Percentiles rank a stretch among this genome's conserved stretches.
phyloP scores from a whole-genome alignment of 768 basidiomycete genomes.

The Phylloporus rhodoxanthus region DNA sequence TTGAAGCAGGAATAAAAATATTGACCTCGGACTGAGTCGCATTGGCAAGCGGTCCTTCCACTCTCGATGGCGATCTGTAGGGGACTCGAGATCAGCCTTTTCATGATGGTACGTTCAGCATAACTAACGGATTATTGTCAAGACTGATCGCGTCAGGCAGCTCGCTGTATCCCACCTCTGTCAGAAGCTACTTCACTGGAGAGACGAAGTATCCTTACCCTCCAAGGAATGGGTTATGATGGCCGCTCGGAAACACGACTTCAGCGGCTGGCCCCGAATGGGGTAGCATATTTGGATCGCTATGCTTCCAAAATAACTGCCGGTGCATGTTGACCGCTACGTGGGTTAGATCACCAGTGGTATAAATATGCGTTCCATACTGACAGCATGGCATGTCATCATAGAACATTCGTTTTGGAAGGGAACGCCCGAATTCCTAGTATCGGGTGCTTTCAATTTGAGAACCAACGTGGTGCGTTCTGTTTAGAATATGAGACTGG shows the following conservation, averaged over 20 bases:
- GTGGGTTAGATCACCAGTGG: background rate
- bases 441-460: background rate
- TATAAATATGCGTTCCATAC: background rate
- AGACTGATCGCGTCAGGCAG: background rate
- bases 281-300: background rate
- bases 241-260: background rate
- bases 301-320: background rate
- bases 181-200: background rate
- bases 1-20: no score
- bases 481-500: no score
- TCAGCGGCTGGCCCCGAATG: background rate
- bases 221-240: background rate
- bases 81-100: background rate
- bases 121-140: conserved; percentile 3
- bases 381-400: background rate
- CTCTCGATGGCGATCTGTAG: conserved; percentile 1
- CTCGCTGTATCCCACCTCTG: background rate
- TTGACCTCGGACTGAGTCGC: background rate
- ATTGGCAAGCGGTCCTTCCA: background rate
- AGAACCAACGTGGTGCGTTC: no score
- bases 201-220: background rate
- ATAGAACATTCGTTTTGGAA: background rate
- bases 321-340: background rate
- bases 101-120: background rate
- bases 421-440: no score